Conservation (phyloP, 2,329 filamentous ascomycete species). For the Rhinocladiella mackenziei region DNA sequence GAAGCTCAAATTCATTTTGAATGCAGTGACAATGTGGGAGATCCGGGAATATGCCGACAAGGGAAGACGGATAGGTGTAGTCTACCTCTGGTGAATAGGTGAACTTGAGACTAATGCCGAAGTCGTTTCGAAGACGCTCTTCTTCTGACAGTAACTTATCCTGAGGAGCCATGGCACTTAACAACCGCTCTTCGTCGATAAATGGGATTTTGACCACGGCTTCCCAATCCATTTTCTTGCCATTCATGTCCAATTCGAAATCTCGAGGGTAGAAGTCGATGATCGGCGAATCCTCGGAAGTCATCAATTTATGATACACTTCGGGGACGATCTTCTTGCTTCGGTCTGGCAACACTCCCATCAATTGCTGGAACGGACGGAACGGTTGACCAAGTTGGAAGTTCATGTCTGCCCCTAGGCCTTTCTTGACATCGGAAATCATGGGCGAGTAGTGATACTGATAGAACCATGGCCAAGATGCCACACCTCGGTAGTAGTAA, state of each 20-base stretch:
- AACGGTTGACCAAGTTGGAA: slow-evolving; percentile 95
- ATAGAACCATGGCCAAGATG: slow-evolving; percentile 99
- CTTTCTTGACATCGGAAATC: slow-evolving; percentile 91
- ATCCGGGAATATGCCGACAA: slow-evolving; percentile 86
- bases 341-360: slow-evolving; percentile 95
- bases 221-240: slow-evolving; percentile 99
- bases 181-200: slow-evolving; percentile 83
- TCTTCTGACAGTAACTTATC: slow-evolving; percentile 72
- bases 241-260: slow-evolving; percentile 98
- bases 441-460: slow-evolving; percentile 94
- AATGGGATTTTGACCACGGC: slow-evolving; percentile 99
- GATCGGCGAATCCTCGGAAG: slow-evolving; percentile 81
- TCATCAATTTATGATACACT: slow-evolving; percentile 91
- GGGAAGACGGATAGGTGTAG: slow-evolving; percentile 80
- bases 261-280: slow-evolving; percentile 97
- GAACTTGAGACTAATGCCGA: slow-evolving; percentile 90
- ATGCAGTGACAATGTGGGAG: slow-evolving; percentile 82
- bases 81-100: slow-evolving; percentile 73
- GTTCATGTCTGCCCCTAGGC: slow-evolving; percentile 78
- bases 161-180: slow-evolving; percentile 80
- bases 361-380: slow-evolving; percentile 89
- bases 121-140: slow-evolving; percentile 79
- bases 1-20: slow-evolving; percentile 93
- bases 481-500: slow-evolving; percentile 96
- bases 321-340: slow-evolving; percentile 92